Percentiles rank a stretch among this genome's conserved stretches.
phyloP scores from a whole-genome alignment of 1,284 basidiomycete species.

The Polyporus tsugae region DNA sequence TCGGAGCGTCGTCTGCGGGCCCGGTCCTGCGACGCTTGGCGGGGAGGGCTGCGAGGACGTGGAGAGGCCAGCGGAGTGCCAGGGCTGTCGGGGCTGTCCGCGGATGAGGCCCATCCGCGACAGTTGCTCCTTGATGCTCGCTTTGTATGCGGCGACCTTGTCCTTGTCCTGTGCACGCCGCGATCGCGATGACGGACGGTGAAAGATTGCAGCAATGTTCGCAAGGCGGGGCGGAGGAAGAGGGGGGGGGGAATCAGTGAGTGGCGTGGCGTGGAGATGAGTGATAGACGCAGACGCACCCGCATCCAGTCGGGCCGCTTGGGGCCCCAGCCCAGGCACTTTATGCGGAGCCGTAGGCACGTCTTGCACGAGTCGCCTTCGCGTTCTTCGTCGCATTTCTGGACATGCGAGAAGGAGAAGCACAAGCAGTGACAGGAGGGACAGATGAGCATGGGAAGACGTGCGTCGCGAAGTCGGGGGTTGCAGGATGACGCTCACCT shows the following conservation, averaged over 20 bases:
- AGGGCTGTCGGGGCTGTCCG: conserved; percentile 67
- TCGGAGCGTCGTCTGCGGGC: conserved; percentile 36
- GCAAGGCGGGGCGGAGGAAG: conserved; percentile 15
- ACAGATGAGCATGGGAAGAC: conserved; percentile 27
- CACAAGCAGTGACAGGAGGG: conserved; percentile 1
- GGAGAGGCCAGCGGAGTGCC: conserved; percentile 26
- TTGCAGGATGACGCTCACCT: conserved; percentile 55
- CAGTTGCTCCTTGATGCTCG: conserved; percentile 82
- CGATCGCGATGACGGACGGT: conserved; percentile 24
- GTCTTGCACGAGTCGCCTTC: conserved; percentile 81
- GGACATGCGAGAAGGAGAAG: conserved; percentile 16
- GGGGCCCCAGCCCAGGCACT: conserved; percentile 83
- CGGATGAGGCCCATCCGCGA: conserved; percentile 80
- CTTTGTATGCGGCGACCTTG: conserved; percentile 82
- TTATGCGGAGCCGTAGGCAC: conserved; percentile 76
- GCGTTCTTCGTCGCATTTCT: conserved; percentile 88
- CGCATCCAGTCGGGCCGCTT: conserved; percentile 86
- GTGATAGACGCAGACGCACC: conserved; percentile 52
- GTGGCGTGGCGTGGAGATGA: conserved; percentile 29
- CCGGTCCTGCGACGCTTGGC: conserved; percentile 38
- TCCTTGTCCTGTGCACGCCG: conserved; percentile 70
- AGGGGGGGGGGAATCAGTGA: conserved; percentile 23
- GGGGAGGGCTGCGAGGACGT: conserved; percentile 28
- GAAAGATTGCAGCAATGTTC: conserved; percentile 11
- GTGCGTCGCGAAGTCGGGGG: conserved; percentile 22